Conservation (phyloP, 768 basidiomycete species). For the Termitomyces sp. region DNA sequence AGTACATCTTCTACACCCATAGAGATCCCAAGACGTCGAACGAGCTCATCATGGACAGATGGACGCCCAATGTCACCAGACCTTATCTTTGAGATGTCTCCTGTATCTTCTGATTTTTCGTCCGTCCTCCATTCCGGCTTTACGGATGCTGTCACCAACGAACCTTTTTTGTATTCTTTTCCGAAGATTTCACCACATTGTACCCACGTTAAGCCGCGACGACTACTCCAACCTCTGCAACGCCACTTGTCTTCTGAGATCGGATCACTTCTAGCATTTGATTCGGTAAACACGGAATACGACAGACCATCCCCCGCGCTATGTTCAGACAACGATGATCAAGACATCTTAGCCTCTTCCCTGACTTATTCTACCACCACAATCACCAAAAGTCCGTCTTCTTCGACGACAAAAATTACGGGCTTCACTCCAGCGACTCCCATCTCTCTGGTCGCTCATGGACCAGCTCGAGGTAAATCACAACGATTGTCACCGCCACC, state of each 20-base stretch:
- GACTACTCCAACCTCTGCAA: constrained; percentile 11
- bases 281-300: constrained; percentile 7
- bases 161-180: constrained; percentile 40
- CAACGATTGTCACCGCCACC: constrained; percentile 30
- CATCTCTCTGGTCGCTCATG: constrained; percentile 8
- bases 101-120: constrained; percentile 29
- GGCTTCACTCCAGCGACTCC: constrained; percentile 33
- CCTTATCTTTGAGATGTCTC: constrained; percentile 55
- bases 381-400: constrained; percentile 11
- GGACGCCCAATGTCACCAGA: constrained; percentile 38
- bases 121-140: constrained; percentile 17
- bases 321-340: constrained; percentile 5
- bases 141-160: constrained; percentile 21
- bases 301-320: constrained; percentile 1
- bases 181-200: constrained; percentile 26
- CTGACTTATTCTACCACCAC: constrained; percentile 7
- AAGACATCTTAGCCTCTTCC: constrained; percentile 4
- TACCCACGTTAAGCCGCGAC: constrained; percentile 10
- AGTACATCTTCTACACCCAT: constrained; percentile 38
- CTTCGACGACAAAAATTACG: constrained; percentile 30
- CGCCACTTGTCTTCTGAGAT: constrained; percentile 1
- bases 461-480: constrained; percentile 18
- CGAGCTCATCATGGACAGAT: constrained; percentile 16
- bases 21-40: constrained; percentile 39
- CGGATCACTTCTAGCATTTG: neutral